Evolutionary conservation across 2,329 filamentous ascomycete genomes (phyloP).

Genomic region (Sporothrix variecibatus): DNA sequence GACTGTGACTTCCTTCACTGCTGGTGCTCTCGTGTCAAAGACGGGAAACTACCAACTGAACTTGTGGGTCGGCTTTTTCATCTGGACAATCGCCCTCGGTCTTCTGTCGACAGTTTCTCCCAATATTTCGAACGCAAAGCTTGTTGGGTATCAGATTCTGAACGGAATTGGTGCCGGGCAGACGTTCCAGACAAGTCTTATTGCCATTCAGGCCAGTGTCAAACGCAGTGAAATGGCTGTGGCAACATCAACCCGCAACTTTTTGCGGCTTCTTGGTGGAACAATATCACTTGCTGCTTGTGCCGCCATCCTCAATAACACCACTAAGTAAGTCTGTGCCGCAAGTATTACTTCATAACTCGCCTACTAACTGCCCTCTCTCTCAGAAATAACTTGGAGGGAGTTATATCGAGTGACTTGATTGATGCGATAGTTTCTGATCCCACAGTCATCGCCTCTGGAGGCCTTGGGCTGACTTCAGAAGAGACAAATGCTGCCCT

Average conservation of each 20-base stretch:
- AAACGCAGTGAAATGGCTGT: conserved; percentile 4
- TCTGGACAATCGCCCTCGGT: conserved; percentile 1
- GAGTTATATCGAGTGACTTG: neutral
- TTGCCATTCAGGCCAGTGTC: conserved; percentile 9
- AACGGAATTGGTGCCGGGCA: neutral
- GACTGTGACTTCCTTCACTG: conserved; percentile 27
- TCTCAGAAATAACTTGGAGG: neutral
- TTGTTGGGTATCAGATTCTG: neutral
- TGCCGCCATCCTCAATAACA: conserved; percentile 14
- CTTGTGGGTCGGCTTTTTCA: neutral
- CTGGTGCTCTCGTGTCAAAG: conserved; percentile 26
- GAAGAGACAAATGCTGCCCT: neutral
- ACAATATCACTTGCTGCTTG: neutral
- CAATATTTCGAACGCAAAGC: neutral
- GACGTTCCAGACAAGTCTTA: neutral
- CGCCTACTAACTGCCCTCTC: too few species aligned
- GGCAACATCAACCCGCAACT: neutral
- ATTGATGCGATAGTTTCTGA: neutral
- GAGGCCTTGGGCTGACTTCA: neutral
- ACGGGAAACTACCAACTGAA: conserved; percentile 25
- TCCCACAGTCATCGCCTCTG: neutral
- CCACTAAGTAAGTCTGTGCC: neutral
- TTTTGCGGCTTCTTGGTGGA: neutral
- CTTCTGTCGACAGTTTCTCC: neutral
- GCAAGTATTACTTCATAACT: too few species aligned